These are phyloP conservation scores for Paramyrothecium sp. DNA, from an alignment of 2,329 filamentous ascomycete species.

Conservation along the genomic window DNA sequence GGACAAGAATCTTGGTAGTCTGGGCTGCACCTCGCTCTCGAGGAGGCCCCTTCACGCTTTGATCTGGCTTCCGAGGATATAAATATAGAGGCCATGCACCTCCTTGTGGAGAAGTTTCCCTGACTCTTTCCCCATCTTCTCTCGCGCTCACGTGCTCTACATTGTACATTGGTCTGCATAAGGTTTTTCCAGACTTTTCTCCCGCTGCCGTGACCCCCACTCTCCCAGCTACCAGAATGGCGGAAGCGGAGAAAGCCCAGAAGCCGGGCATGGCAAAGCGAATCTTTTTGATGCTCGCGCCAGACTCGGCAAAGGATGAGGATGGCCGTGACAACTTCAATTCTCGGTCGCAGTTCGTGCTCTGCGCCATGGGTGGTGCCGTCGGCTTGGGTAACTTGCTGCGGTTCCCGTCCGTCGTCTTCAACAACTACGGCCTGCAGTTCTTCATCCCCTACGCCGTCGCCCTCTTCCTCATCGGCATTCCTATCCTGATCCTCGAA, in stretches of 20 bases:
- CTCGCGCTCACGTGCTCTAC: background rate
- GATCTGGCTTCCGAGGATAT: slow-evolving; percentile 1
- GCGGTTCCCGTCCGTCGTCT: slow-evolving; percentile 52
- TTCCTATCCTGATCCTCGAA: slow-evolving; percentile 51
- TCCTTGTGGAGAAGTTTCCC: slow-evolving; percentile 2
- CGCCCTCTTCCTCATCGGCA: slow-evolving; percentile 48
- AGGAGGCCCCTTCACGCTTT: background rate
- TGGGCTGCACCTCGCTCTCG: background rate
- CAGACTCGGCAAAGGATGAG: slow-evolving; percentile 18
- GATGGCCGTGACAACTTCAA: slow-evolving; percentile 24
- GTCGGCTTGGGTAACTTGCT: slow-evolving; percentile 55
- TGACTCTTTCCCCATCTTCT: slow-evolving; percentile 2
- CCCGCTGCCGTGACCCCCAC: background rate
- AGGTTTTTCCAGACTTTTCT: background rate
- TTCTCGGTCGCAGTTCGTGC: slow-evolving; percentile 22
- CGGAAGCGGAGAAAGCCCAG: slow-evolving; percentile 10
- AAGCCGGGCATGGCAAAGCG: slow-evolving; percentile 14
- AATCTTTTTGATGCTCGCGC: slow-evolving; percentile 15
- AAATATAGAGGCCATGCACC: slow-evolving; percentile 5
- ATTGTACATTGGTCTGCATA: background rate
- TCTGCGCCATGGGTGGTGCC: slow-evolving; percentile 42
- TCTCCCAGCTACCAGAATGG: slow-evolving; percentile 7
- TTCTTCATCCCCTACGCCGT: slow-evolving; percentile 56
- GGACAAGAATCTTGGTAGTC: background rate
- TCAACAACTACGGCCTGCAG: slow-evolving; percentile 55